Evolutionary conservation across 1,284 basidiomycete genomes (phyloP).

Genomic region (Cryptococcus sp.): DNA sequence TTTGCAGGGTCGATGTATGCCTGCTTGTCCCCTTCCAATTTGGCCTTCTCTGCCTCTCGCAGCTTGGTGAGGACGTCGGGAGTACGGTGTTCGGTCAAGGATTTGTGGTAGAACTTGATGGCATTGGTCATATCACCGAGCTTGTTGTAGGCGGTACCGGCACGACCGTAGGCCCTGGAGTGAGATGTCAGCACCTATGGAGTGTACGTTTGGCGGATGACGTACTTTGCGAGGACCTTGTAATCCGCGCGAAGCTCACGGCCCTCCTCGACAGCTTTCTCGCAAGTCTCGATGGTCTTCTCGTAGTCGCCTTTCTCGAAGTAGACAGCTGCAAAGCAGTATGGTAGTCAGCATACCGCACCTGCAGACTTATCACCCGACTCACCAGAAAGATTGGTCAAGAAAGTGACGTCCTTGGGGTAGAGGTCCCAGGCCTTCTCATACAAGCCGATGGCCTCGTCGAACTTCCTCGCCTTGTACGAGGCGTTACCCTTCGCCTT

Average conservation of each 20-base stretch:
- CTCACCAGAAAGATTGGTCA: constrained; percentile 83
- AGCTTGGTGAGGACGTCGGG: constrained; percentile 91
- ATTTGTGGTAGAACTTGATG: constrained; percentile 88
- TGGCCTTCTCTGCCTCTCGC: constrained; percentile 74
- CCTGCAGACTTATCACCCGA: constrained; percentile 7
- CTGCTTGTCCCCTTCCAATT: constrained; percentile 72
- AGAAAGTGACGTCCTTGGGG: constrained; percentile 91
- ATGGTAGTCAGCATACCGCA: constrained; percentile 7
- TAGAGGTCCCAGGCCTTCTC: constrained; percentile 88
- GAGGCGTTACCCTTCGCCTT: constrained; percentile 77
- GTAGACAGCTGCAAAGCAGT: constrained; percentile 69
- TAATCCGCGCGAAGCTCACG: constrained; percentile 63
- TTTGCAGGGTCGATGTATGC: constrained; percentile 89
- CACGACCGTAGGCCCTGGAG: constrained; percentile 81
- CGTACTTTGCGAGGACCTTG: constrained; percentile 61
- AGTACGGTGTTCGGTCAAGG: constrained; percentile 94
- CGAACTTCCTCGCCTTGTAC: constrained; percentile 84
- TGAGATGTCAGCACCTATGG: constrained; percentile 4
- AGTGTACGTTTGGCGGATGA: not conserved
- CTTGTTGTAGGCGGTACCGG: constrained; percentile 81
- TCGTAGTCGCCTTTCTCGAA: constrained; percentile 92
- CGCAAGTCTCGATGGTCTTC: constrained; percentile 85
- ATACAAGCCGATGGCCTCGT: constrained; percentile 70
- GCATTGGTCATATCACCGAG: constrained; percentile 76
- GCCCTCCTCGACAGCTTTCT: constrained; percentile 93